Conservation (phyloP, 441 rosid species). For the Brassica balearica region DNA sequence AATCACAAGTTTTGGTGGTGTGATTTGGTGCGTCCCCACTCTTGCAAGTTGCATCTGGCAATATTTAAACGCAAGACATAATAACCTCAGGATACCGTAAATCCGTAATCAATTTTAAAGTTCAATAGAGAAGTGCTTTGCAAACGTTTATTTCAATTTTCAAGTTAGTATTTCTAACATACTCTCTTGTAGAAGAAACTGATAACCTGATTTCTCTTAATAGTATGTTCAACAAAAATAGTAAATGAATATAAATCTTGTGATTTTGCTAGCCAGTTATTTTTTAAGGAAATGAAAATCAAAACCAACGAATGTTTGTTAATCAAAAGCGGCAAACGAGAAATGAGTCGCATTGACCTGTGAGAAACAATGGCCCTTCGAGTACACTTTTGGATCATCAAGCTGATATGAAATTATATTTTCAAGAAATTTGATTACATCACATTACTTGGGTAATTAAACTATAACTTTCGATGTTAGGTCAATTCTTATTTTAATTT, state of each 20-base stretch:
- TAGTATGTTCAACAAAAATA: not conserved
- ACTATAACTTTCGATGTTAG: conserved; percentile 33
- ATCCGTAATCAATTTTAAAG: not conserved
- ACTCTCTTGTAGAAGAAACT: not conserved
- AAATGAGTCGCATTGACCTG: conserved; percentile 30
- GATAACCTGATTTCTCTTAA: not conserved
- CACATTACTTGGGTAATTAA: conserved; percentile 19
- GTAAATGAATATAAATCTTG: not conserved
- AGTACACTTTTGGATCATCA: conserved; percentile 30
- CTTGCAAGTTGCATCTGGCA: conserved; percentile 3
- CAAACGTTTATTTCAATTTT: not conserved
- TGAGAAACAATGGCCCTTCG: conserved; percentile 26
- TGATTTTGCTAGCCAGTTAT: not conserved
- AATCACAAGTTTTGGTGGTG: conserved; percentile 14
- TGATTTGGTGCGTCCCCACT: conserved; percentile 36
- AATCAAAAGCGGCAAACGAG: conserved; percentile 25
- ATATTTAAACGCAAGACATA: conserved; percentile 11
- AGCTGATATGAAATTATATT: conserved; percentile 4
- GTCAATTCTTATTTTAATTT: conserved; percentile 32
- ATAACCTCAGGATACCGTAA: conserved; percentile 5
- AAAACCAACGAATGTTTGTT: conserved; percentile 1
- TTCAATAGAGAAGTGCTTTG: not conserved
- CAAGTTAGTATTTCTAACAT: not conserved
- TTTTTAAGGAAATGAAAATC: conserved; percentile 1
- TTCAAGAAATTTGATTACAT: not conserved